Conservation (phyloP, 2,329 filamentous ascomycete genomes). For the Colletotrichum abscissum region DNA sequence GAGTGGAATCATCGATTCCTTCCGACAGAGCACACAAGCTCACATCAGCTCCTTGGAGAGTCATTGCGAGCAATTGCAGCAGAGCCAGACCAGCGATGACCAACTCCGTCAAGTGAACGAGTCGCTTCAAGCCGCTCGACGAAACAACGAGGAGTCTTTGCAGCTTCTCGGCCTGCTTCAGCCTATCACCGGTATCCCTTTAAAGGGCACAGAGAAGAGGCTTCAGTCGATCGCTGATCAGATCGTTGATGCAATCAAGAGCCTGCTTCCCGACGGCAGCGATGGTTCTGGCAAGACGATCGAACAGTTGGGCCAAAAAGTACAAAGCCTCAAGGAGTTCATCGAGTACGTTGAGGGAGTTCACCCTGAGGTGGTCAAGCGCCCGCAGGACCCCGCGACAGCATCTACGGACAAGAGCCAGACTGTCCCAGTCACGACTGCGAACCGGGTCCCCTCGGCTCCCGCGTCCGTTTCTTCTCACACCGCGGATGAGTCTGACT, state of each 20-base stretch:
- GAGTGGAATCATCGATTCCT: constrained; percentile 15
- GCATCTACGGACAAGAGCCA: background rate
- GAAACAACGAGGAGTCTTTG: constrained; percentile 4
- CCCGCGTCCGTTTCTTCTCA: constrained; percentile 30
- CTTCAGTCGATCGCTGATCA: constrained; percentile 26
- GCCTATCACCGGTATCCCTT: constrained; percentile 26
- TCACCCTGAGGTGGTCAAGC: constrained; percentile 28
- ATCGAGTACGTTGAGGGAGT: constrained; percentile 32
- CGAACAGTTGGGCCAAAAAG: constrained; percentile 16
- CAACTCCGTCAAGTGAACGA: background rate
- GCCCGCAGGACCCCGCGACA: constrained; percentile 9
- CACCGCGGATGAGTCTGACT: constrained; percentile 25
- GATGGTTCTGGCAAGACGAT: background rate
- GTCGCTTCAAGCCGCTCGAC: constrained; percentile 10
- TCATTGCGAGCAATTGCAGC: constrained; percentile 22
- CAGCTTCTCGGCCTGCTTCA: constrained; percentile 22
- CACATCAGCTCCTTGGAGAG: constrained; percentile 13
- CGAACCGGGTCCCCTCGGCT: constrained; percentile 17
- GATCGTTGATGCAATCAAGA: constrained; percentile 17
- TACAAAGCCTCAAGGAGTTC: constrained; percentile 30
- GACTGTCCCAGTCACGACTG: background rate
- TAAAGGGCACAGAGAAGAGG: constrained; percentile 27
- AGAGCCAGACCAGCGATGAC: background rate
- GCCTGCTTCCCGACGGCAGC: background rate
- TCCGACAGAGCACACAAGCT: constrained; percentile 23